Conservation (phyloP, 371 early-diverging fungal species). For the Mucor sp. region DNA sequence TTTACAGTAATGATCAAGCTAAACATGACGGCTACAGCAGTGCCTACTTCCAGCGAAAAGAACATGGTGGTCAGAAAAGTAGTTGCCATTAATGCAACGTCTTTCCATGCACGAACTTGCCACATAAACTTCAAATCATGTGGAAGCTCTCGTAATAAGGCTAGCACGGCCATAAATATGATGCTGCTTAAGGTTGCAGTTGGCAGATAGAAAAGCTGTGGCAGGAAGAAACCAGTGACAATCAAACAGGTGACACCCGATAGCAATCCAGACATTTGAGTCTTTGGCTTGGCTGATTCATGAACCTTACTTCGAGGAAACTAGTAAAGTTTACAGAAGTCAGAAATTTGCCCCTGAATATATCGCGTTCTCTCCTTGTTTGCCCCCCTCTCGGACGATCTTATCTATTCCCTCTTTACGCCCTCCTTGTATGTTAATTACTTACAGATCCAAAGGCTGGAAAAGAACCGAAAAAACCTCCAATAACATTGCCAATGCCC, state of each 20-base stretch:
- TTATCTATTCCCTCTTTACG: not conserved
- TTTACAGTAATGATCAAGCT: conserved; percentile 87
- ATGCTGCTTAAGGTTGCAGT: conserved; percentile 78
- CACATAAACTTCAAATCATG: conserved; percentile 79
- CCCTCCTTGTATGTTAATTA: not conserved
- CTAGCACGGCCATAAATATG: conserved; percentile 79
- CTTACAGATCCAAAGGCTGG: conserved; percentile 83
- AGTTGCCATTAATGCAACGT: conserved; percentile 71
- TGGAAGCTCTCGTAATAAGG: conserved; percentile 75
- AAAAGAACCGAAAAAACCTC: conserved; percentile 74
- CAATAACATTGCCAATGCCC: conserved; percentile 79
- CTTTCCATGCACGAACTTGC: conserved; percentile 79
- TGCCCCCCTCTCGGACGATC: not conserved
- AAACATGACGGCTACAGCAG: conserved; percentile 77
- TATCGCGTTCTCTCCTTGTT: not conserved
- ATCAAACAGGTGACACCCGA: conserved; percentile 67
- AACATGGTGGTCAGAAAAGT: conserved; percentile 80
- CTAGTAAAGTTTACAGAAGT: conserved; percentile 14
- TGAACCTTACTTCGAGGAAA: conserved; percentile 83
- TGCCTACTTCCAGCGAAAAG: conserved; percentile 85
- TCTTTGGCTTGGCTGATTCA: conserved; percentile 79
- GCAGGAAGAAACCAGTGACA: conserved; percentile 69
- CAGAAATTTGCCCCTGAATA: not conserved
- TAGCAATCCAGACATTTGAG: conserved; percentile 83
- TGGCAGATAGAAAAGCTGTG: conserved; percentile 82